phyloP scores from a whole-genome alignment of 2,329 filamentous ascomycete species.

The Ophiostoma populinum region DNA sequence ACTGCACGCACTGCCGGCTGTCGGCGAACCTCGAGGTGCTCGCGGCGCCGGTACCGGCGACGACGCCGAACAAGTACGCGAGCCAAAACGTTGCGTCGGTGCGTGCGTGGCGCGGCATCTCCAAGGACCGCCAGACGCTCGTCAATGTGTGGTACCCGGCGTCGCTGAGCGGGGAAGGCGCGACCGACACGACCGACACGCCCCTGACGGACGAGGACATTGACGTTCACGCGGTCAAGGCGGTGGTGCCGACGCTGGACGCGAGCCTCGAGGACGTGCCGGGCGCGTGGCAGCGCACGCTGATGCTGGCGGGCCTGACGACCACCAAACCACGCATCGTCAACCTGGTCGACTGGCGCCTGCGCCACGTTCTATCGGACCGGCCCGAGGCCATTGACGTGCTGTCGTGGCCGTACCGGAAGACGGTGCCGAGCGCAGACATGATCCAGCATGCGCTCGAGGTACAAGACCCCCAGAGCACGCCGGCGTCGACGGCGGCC shows the following conservation, averaged over 20 bases:
- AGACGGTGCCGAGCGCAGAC: background rate
- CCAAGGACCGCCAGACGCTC: slow-evolving; percentile 47
- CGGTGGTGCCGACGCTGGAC: slow-evolving; percentile 49
- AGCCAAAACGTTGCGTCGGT: slow-evolving; percentile 7
- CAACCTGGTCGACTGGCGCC: slow-evolving; percentile 22
- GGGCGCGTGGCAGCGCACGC: slow-evolving; percentile 27
- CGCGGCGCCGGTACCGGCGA: slow-evolving; percentile 8
- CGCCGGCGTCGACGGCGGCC: slow-evolving; percentile 5
- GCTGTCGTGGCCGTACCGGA: slow-evolving; percentile 4
- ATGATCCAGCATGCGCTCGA: background rate
- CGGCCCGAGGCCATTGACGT: background rate
- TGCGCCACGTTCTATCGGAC: slow-evolving; percentile 8
- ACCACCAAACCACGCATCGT: slow-evolving; percentile 13
- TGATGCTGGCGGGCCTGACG: slow-evolving; percentile 14
- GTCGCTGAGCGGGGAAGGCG: slow-evolving; percentile 4
- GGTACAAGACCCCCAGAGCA: background rate
- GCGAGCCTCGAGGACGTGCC: slow-evolving; percentile 43
- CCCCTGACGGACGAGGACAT: slow-evolving; percentile 18
- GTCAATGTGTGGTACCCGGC: slow-evolving; percentile 52
- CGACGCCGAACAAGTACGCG: background rate
- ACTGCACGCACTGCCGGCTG: slow-evolving; percentile 56
- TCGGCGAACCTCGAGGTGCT: slow-evolving; percentile 82
- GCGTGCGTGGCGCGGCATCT: slow-evolving; percentile 44
- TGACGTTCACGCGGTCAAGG: slow-evolving; percentile 45
- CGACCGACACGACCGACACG: slow-evolving; percentile 10